Evolutionary conservation across 768 basidiomycete species (phyloP).

Genomic region (Mycena alexandri): DNA sequence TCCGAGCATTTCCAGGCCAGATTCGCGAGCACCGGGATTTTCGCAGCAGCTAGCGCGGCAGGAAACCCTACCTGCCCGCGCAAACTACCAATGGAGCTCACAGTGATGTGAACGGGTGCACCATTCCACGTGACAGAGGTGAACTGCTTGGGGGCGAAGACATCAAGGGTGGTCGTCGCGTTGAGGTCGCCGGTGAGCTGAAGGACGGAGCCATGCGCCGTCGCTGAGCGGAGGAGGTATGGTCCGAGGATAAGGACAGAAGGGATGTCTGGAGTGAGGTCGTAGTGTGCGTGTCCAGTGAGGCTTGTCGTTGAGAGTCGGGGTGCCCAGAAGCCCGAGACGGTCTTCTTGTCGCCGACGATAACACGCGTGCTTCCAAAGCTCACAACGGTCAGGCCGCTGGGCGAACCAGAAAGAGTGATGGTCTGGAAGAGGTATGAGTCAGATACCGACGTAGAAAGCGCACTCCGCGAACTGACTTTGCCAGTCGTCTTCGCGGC

Average conservation of each 20-base stretch:
- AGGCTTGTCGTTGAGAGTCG: constrained; percentile 49
- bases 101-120: constrained; percentile 46
- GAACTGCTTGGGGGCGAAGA: constrained; percentile 64
- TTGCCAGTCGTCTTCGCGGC: constrained; percentile 37
- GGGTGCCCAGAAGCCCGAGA: constrained; percentile 73
- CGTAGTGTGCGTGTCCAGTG: constrained; percentile 44
- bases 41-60: constrained; percentile 42
- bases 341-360: constrained; percentile 69
- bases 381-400: constrained; percentile 53
- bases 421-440: constrained; percentile 52
- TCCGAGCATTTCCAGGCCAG: constrained; percentile 70
- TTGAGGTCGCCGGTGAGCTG: constrained; percentile 67
- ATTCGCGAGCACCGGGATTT: constrained; percentile 54
- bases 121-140: constrained; percentile 74
- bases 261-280: constrained; percentile 43
- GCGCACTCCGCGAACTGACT: constrained; percentile 20
- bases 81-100: constrained; percentile 47
- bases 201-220: constrained; percentile 41
- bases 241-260: constrained; percentile 51
- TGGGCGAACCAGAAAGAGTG: constrained; percentile 58
- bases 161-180: constrained; percentile 61
- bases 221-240: constrained; percentile 50
- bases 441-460: too few relatives aligned
- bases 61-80: constrained; percentile 55
- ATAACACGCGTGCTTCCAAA: constrained; percentile 64